These are phyloP conservation scores for Trichoderma gracile DNA, from an alignment of 2,329 filamentous ascomycete genomes.

Conservation along the genomic window DNA sequence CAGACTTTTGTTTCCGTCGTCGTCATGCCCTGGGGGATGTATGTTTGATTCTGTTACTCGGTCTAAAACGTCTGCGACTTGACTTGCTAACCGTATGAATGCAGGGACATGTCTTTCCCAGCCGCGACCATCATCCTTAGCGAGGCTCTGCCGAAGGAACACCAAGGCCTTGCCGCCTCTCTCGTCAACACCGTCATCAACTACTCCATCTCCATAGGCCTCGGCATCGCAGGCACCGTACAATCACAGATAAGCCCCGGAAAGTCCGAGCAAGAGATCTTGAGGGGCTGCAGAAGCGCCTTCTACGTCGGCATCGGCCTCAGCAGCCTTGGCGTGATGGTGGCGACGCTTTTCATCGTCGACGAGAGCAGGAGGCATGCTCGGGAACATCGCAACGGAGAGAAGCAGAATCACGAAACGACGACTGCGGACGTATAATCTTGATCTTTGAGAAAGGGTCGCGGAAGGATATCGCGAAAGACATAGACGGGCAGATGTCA, in stretches of 20 bases:
- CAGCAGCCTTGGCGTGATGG: constrained; percentile 6
- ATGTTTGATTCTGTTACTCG: no score
- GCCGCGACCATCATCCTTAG: constrained; percentile 58
- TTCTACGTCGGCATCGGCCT: constrained; percentile 33
- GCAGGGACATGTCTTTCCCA: constrained; percentile 65
- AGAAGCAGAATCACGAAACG: not conserved
- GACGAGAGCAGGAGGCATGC: constrained; percentile 10
- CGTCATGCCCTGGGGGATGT: constrained; percentile 25
- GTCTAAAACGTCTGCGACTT: not conserved
- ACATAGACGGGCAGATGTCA: not conserved
- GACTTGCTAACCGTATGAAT: constrained; percentile 27
- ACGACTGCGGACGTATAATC: not conserved
- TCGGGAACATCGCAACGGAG: not conserved
- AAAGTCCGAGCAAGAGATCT: constrained; percentile 30
- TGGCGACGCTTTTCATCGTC: constrained; percentile 7
- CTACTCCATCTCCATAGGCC: constrained; percentile 62
- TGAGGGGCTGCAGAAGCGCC: constrained; percentile 36
- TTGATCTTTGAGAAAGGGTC: not conserved
- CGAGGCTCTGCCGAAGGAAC: constrained; percentile 44
- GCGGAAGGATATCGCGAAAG: not conserved
- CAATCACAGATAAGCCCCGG: constrained; percentile 32
- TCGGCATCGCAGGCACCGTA: constrained; percentile 64
- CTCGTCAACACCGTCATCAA: constrained; percentile 64
- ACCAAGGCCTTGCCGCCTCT: constrained; percentile 47
- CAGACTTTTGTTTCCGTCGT: constrained; percentile 53